Conservation (phyloP, 2,329 filamentous ascomycete species). For the Coleophoma cylindrospora region DNA sequence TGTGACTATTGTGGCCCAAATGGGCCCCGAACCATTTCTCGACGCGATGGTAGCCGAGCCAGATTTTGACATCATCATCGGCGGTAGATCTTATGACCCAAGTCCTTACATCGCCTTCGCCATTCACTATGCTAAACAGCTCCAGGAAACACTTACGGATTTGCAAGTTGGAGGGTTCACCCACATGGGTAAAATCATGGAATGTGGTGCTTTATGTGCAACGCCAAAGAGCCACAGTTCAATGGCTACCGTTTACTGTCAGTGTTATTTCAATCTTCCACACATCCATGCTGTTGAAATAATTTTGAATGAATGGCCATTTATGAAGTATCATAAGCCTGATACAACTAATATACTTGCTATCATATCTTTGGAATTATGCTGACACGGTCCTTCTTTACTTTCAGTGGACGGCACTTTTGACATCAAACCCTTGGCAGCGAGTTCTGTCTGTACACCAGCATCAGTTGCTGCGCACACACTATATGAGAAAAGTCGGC, state of each 20-base stretch:
- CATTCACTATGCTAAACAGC: conserved; percentile 22
- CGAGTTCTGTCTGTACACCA: conserved; percentile 37
- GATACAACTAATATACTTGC: too few species aligned
- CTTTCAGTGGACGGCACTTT: conserved; percentile 34
- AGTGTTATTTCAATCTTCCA: neutral
- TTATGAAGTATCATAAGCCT: too few species aligned
- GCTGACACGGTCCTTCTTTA: neutral
- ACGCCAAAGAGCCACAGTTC: conserved; percentile 31
- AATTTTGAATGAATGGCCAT: too few species aligned
- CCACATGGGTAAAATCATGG: conserved; percentile 53
- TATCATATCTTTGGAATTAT: neutral
- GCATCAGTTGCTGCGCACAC: conserved; percentile 46
- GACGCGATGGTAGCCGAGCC: conserved; percentile 34
- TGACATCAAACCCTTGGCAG: conserved; percentile 37
- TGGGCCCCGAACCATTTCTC: conserved; percentile 39
- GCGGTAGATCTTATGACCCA: conserved; percentile 33
- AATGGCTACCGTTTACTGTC: conserved; percentile 26
- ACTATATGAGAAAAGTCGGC: conserved; percentile 48
- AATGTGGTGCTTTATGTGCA: conserved; percentile 40
- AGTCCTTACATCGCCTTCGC: conserved; percentile 34
- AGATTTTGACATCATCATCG: conserved; percentile 34
- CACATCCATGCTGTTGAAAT: neutral
- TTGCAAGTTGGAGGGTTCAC: conserved; percentile 29
- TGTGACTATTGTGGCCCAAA: conserved; percentile 36
- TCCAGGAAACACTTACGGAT: neutral